Evolutionary conservation across 2,329 filamentous ascomycete species (phyloP), one percentile per base, ranked within the genome.

Genomic region (Neonectria neomacrospora): DNA sequence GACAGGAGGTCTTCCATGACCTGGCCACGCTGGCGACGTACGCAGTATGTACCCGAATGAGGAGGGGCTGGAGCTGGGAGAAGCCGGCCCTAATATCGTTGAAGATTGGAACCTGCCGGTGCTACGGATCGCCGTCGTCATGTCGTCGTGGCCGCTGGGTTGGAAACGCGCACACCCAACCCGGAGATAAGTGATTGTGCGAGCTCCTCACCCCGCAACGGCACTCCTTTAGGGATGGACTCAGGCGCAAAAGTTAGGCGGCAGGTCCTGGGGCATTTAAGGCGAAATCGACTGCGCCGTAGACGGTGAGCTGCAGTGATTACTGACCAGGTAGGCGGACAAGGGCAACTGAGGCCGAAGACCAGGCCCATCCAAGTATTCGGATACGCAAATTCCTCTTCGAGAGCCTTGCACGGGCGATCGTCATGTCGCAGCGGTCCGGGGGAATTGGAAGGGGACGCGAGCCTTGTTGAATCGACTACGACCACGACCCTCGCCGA

Each of bases 351-450:
- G 20, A 55, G 54, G 26, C 44, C 47, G 23, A 12, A 39, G 42
- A 30, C 54, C 54, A 54, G 54, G 60, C 50, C 55, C 55, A 58
- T 58, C 60, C 60, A 58, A 44, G 60, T 42, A 26, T 48, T 54
- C 50, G 60, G 60, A 44, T 41, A 11, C 34, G 41, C 48, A 45
- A 53, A 45, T 67, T 39, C 67, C 66, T 56, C 58, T 69, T 72
- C 41, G 59, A 73, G 67, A 51, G 18, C 57, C 62, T 57, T 54
- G 45, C 11, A 37, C 59, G 52, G 67, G 23, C 66, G 71, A 73
- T 73, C 71, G 52, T 70, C 66, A 72, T 72, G 62, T 73, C 61
- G 53, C 61, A 57, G 47, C 55, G 50, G 45, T 54, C 54, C 44
- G 64, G 52, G 52, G 55, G 64, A 28, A 47, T 58, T 54, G 53